Evolutionary conservation across 2,329 filamentous ascomycete species (phyloP), one percentile per base, ranked within the genome.

Genomic region (Tolypocladium cylindrosporum): DNA sequence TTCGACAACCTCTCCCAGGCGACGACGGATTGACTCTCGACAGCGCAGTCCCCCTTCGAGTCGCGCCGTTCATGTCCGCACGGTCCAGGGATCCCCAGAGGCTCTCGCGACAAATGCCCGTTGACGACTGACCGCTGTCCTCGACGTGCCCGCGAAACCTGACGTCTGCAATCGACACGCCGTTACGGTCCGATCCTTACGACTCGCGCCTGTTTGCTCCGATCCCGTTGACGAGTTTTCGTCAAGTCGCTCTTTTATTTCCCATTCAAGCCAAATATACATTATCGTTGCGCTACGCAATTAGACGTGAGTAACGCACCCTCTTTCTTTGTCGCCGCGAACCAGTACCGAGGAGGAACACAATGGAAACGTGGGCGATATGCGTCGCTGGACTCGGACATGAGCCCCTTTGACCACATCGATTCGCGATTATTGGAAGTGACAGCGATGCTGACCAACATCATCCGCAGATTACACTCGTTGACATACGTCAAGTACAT

Each of bases 401-500:
- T 19, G 10, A 7, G 5, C 3, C 19, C 45, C 27, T 11, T 16
- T 7, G 6, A 16, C 16, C 6, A 10, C 4, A 14, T 34, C 48
- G 2, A n/a, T 10, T 13, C 27, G 48, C 48, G 8, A n/a, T 10
- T 9, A 8, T 16, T 51, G 8, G 16, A 34, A 34, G 1, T 11
- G 9, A 13, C 9, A 10, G 6, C 6, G 37, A 52, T 16, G n/a
- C 9, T 19, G 4, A 55, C 65, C 66, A 55, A 67, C 60, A 31
- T 31, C 19, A 13, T 14, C 21, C 14, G 1, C 39, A 70, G 67
- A 69, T 60, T 65, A 78, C 79, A 69, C 73, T 82, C 77, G 67
- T 82, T 81, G 76, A 78, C 74, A 74, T 64, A 66, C 75, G 79
- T 83, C 81, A 82, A 80, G 75, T 82, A 81, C 81, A 81, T 74